Base-by-base conservation (phyloP, 441 rosid species). In the Francoa sonchifolia region DNA sequence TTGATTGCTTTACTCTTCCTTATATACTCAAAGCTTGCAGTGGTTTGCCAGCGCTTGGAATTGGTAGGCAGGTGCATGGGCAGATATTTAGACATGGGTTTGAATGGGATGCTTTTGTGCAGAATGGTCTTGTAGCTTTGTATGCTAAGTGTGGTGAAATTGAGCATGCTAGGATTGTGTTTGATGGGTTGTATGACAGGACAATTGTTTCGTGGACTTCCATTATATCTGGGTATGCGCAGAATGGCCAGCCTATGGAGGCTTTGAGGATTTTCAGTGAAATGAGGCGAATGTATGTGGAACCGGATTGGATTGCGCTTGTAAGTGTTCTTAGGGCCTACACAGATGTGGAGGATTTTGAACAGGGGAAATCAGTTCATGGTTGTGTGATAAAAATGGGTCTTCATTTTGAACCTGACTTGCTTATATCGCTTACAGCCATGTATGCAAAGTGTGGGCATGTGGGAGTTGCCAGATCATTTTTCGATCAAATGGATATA, bases 401-500 rank as follows among this genome's bases (percentile, higher is more conserved):
- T 14, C 74, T 77, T 48, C 77, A 73, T 35, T 52, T 42, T 41
- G 88, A 80, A 66, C 66, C 65, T 19, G 88, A 80, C 63, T 69
- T 84, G 65, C 74, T 84, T 34, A 70, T 84, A 61, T 65, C 92
- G 11, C 71, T 77, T 31, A 77, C 80, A 33, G 59, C 88, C 16
- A 66, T 80, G 76, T 80, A 77, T 55, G 92, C 81, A 31, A 75
- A 84, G 52, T 77, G 79, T 32, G 82, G 92, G 44, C 71, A 67
- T 44, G 83, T 73, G 19, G 55, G 31, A 12, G 41, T 52, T 33
- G 86, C 86, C n/a, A 76, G 69, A 50, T 48, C 49, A 20, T 63
- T 73, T 41, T 76, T 80, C 62, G 63, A 76, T 61, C 68, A 46
- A 70, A 69, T 70, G 76, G 50, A 67, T 53, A 41, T 33, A 27